Conservation (phyloP, 805 yeast genomes). For the Groenewaldozyma salmanticensis region DNA sequence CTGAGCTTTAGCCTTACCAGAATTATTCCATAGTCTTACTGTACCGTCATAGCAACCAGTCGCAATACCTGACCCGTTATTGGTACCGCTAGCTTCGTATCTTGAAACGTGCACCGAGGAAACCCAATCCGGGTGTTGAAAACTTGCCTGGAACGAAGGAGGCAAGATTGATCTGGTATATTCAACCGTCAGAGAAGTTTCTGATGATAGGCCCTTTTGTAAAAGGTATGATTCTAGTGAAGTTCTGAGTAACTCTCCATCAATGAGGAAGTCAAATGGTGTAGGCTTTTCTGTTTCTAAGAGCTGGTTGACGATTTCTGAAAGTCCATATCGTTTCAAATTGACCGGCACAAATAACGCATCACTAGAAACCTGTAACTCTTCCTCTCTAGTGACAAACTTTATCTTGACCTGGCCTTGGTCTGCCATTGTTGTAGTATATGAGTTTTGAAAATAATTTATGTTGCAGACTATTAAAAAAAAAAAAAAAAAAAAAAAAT, state of each 20-base stretch:
- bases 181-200: conserved; percentile 69
- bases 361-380: conserved; percentile 62
- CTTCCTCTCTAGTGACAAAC: conserved; percentile 67
- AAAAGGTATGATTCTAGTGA: conserved; percentile 73
- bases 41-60: conserved; percentile 94
- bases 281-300: conserved; percentile 50
- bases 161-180: conserved; percentile 90
- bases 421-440: conserved; percentile 2
- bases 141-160: conserved; percentile 84
- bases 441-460: conserved; percentile 1
- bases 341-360: conserved; percentile 84
- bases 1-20: conserved; percentile 73
- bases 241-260: conserved; percentile 70
- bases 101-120: conserved; percentile 56
- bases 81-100: conserved; percentile 26
- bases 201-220: conserved; percentile 69
- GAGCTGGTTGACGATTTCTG: conserved; percentile 91
- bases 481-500: conserved; percentile 1
- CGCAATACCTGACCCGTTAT: conserved; percentile 47
- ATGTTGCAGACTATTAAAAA: neutral
- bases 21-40: conserved; percentile 76
- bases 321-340: conserved; percentile 81
- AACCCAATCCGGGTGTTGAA: conserved; percentile 92
- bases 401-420: conserved; percentile 59
- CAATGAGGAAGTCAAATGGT: conserved; percentile 88